Conservation (phyloP, 225 moss, liverwort and hornwort genomes). For the Lunularia cruciata region DNA sequence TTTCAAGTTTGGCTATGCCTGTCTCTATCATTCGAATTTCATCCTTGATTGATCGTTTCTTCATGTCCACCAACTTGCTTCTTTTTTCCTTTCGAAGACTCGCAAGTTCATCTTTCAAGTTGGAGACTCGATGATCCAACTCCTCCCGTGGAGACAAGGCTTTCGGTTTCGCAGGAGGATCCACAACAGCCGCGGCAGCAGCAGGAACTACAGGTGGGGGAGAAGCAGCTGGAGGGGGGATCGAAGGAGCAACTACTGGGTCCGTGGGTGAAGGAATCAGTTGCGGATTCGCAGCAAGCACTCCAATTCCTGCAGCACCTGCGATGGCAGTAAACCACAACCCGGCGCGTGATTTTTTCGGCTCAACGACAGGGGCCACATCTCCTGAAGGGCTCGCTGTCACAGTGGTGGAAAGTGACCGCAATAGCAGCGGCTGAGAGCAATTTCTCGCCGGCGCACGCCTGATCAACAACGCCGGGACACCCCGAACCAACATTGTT, state of each 20-base stretch:
- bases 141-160: conserved; percentile 61
- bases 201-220: conserved; percentile 5
- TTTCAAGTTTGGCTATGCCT: conserved; percentile 64
- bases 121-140: conserved; percentile 49
- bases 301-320: conserved; percentile 38
- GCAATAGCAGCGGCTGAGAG: background rate
- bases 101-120: conserved; percentile 57
- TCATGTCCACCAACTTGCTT: conserved; percentile 68
- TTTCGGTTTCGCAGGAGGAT: conserved; percentile 35
- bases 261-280: conserved; percentile 12
- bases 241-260: conserved; percentile 14
- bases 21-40: conserved; percentile 67
- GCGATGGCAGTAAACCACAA: conserved; percentile 34
- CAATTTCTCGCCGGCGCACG: background rate
- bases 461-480: background rate
- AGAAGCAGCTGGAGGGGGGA: conserved; percentile 3
- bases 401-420: background rate
- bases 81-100: conserved; percentile 69
- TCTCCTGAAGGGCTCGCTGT: background rate
- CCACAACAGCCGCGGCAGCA: background rate
- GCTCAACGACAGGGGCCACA: background rate
- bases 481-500: background rate
- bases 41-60: conserved; percentile 78
- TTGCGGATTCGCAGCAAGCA: conserved; percentile 31
- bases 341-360: conserved; percentile 37